Evolutionary conservation across 106 monocot species (phyloP), one percentile per base, ranked within the genome.

Genomic region (Dendrobium nobile): DNA sequence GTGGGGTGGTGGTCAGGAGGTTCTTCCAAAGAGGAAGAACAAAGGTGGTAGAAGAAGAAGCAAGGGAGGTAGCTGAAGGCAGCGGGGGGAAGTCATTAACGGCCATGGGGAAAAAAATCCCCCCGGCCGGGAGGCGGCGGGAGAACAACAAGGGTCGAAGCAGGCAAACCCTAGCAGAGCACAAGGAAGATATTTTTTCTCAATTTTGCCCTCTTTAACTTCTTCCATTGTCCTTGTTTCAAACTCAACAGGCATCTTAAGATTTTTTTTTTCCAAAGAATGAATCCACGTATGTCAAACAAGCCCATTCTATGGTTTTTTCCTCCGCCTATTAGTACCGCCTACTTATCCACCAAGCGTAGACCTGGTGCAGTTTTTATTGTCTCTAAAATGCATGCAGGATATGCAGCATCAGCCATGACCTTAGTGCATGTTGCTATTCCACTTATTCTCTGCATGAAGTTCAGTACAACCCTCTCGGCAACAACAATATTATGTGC

Each of bases 371-470:
- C 99, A 70, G 99, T 99, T 93, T 99, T 99, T 80, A 95, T 89
- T 18, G 95, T 99, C 84, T 99, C 99, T 72, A 99, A 87, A 81
- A 99, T 95, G 82, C 76, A 90, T 80, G 99, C 95, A 77, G 99
- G 99, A 83, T 86, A 64, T 42, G 99, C 95, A 83, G 91, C 95
- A 80, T 88, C 88, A 40, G 95, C 88, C 99, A 99, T 99, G 75
- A 84, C 88, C 97, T 98, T 79, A 19, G 80, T 13, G 13, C 95
- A 88, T 54, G 99, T 99, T 83, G 95, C 99, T 77, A 95, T 99
- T 80, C 99, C 95, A 82, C 93, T 95, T 93, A 99, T 99, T 88
- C 99, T 95, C 78, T 99, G 99, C 99, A 99, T 99, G 84, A 99
- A 99, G 82, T 99, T 99, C 75, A 99, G 90, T 24, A 90, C 95